Base-by-base conservation (phyloP, 73 alveolate genomes). In the Symbiodinium pilosum region DNA sequence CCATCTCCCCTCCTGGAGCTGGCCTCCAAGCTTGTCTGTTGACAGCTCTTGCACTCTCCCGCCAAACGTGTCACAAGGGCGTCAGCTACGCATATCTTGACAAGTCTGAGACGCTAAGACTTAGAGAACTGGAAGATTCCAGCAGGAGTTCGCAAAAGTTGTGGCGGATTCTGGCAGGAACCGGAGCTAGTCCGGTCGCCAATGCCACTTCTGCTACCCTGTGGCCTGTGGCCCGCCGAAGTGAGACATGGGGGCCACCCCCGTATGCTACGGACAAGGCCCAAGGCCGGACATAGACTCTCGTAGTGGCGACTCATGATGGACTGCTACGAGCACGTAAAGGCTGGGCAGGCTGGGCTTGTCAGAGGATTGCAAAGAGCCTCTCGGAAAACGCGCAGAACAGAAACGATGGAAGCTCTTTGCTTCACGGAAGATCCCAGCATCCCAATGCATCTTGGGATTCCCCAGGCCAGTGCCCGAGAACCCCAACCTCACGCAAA, bases 1-100 rank as follows among this genome's bases (percentile, higher is more conserved):
- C 81, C 81, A n/a, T 64, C 81, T 64, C 81, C 81, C 81, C 81
- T 20, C 81, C 81, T 64, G 81, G 38, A n/a, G 30, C 81, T 64
- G 81, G 38, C 81, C 81, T 28, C 12, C 39, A 47, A 38, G 81
- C 38, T 64, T n/a, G 81, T 64, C 81, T n/a, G 81, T 64, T 64
- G 81, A 24, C 38, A 38, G 81, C 34, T 64, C 81, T 64, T 64
- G 81, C 81, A 14, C 77, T 64, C 36, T n/a, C 81, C 12, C 30
- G 81, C 81, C 24, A n/a, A 54, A 30, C 71, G n/a, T 2, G 16
- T 30, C 18, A 6, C 71, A 4, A 30, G 71, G 73, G 26, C 32
- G 26, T 24, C 41, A 26, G 81, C 32, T 64, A 30, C 59, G 59
- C 59, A 47, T 14, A 47, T n/a, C n/a, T n/a, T n/a, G n/a, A n/a